phyloP scores from a whole-genome alignment of 208 protist species.

The Leishmania guyanensis region DNA sequence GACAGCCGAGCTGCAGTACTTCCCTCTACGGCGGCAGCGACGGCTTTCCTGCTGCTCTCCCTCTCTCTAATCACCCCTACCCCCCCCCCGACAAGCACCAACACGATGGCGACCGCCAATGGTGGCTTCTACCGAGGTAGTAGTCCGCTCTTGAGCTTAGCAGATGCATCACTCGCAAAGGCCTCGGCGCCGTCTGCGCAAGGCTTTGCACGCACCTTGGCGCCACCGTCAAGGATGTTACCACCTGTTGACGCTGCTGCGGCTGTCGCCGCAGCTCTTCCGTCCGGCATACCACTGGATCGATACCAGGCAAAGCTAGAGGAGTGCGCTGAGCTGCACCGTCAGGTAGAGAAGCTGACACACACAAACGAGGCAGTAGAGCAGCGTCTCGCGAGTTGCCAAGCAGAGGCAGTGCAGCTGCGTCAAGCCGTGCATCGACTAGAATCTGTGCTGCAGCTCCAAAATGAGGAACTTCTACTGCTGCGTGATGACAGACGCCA shows the following conservation, averaged over 20 bases:
- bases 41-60: not conserved
- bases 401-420: slow-evolving; percentile 13
- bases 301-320: slow-evolving; percentile 28
- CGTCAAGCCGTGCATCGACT: slow-evolving; percentile 12
- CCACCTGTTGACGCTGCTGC: not conserved
- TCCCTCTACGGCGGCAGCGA: not conserved
- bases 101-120: not conserved
- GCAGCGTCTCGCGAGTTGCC: not conserved
- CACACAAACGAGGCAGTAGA: not conserved
- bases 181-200: not conserved
- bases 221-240: not conserved
- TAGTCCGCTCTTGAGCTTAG: not conserved
- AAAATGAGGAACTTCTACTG: not conserved
- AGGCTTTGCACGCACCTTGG: not conserved
- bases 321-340: slow-evolving; percentile 29
- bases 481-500: slow-evolving; percentile 1
- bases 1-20: not conserved
- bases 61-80: not conserved
- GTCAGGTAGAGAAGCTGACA: slow-evolving; percentile 9
- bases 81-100: not conserved
- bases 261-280: not conserved
- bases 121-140: not conserved
- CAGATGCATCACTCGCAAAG: not conserved
- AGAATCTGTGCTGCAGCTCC: slow-evolving; percentile 5
- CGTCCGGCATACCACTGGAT: slow-evolving; percentile 4